A percentile compares a stretch with the other conserved stretches of the same genome.
Conservation (phyloP, 2,329 filamentous ascomycete genomes). For the Ophiostoma piceae region DNA sequence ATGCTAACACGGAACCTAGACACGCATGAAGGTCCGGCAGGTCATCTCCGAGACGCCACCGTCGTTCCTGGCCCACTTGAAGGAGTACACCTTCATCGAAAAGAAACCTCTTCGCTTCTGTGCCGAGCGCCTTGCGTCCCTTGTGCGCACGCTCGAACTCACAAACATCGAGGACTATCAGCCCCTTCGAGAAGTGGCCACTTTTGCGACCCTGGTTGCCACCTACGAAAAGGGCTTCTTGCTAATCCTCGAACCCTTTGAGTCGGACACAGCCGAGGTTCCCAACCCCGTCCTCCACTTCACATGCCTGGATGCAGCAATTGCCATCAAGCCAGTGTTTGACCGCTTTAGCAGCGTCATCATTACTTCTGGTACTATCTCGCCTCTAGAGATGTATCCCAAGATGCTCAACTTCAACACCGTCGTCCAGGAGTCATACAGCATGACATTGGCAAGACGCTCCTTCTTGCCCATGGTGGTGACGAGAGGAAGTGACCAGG, state of each 20-base stretch:
- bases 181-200: conserved; percentile 92
- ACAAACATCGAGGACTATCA: conserved; percentile 98
- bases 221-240: conserved; percentile 97
- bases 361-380: conserved; percentile 96
- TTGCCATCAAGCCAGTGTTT: conserved; percentile 96
- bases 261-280: conserved; percentile 90
- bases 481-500: conserved; percentile 89
- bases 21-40: conserved; percentile 95
- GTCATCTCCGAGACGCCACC: conserved; percentile 96
- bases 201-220: conserved; percentile 90
- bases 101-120: conserved; percentile 93
- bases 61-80: conserved; percentile 87
- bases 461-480: conserved; percentile 99
- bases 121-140: conserved; percentile 85
- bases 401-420: conserved; percentile 95
- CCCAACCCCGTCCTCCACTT: conserved; percentile 97
- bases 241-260: conserved; percentile 93
- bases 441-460: conserved; percentile 86
- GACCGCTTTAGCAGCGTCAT: conserved; percentile 97
- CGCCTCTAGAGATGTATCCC: conserved; percentile 96
- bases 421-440: conserved; percentile 94
- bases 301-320: conserved; percentile 92
- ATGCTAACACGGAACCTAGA: conserved; percentile 49
- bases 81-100: conserved; percentile 95
- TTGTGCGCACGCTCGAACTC: conserved; percentile 89